Evolutionary conservation across 441 rosid species (phyloP), one percentile per base, ranked within the genome.

Genomic region (Gossypium trilobum): DNA sequence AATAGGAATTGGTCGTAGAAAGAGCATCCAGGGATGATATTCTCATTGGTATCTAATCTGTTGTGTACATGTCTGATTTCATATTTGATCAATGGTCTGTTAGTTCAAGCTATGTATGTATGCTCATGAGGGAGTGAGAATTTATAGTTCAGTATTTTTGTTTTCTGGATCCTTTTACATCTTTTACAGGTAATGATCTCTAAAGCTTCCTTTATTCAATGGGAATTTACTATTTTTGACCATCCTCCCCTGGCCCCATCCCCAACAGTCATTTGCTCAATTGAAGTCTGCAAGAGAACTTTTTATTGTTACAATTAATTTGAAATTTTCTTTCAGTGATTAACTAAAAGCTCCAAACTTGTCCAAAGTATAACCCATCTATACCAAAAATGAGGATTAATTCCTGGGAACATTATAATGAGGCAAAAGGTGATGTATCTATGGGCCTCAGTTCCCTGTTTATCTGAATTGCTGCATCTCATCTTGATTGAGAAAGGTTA

Each of bases 181-280:
- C 57, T 6, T 66, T 27, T 23, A 46, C 22, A n/a, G 7, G 17
- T 33, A 66, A 23, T 13, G 46, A 68, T 52, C 72, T 17, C 58
- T 27, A 52, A 51, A 68, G 71, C 72, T 14, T 31, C 46, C 48
- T 29, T 68, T 29, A 9, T 52, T 52, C 50, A 68, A 68, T 68
- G 61, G 33, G 48, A 29, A 51, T 27, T 68, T 67, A 11, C 58
- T 25, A 8, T 25, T 48, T 48, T 52, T 52, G 11, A 14, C 33
- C 5, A 31, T 29, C 10, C 29, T 29, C 2, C 46, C 50, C 48
- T 31, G 19, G 29, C 16, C 29, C 60, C 72, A 29, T 52, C 72
- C 66, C 13, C 17, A 52, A 29, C 23, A 29, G 59, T 16, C 27
- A 17, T 68, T 51, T 29, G 44, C 71, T 50, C 14, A 16, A 52